Conservation (phyloP, 106 monocot genomes). For the Dendrobium catenatum region DNA sequence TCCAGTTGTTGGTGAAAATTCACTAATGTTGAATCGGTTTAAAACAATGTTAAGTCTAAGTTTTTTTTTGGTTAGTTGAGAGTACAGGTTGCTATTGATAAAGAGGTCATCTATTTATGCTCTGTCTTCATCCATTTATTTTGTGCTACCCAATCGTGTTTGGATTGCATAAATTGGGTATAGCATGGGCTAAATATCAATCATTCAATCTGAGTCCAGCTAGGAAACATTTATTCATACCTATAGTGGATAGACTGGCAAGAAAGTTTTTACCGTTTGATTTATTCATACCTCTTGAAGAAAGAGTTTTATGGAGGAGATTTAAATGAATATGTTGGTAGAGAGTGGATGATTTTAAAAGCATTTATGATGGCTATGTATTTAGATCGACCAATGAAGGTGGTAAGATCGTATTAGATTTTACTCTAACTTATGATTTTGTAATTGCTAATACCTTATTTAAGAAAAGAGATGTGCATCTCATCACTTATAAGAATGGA, state of each 20-base stretch:
- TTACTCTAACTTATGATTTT: too few relatives aligned
- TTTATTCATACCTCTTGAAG: background rate
- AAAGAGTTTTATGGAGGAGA: too few relatives aligned
- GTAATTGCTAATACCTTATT: too few relatives aligned
- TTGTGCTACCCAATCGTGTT: background rate
- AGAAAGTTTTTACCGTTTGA: background rate
- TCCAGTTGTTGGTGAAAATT: background rate
- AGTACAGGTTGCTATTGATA: background rate
- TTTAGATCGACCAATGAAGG: too few relatives aligned
- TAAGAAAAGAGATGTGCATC: too few relatives aligned
- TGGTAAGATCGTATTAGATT: too few relatives aligned
- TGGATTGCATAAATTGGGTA: background rate
- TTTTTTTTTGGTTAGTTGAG: background rate
- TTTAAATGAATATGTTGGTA: too few relatives aligned
- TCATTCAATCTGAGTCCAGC: background rate
- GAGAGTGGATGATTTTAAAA: too few relatives aligned
- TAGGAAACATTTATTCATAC: background rate
- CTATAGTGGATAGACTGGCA: background rate
- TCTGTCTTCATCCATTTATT: background rate
- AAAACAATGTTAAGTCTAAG: background rate
- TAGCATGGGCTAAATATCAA: background rate
- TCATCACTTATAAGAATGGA: too few relatives aligned
- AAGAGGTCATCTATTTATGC: background rate
- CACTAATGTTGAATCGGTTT: background rate
- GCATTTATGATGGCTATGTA: too few relatives aligned